Evolutionary conservation across 768 basidiomycete species (phyloP), one percentile per base, ranked within the genome.

Genomic region (Obba rivulosa): DNA sequence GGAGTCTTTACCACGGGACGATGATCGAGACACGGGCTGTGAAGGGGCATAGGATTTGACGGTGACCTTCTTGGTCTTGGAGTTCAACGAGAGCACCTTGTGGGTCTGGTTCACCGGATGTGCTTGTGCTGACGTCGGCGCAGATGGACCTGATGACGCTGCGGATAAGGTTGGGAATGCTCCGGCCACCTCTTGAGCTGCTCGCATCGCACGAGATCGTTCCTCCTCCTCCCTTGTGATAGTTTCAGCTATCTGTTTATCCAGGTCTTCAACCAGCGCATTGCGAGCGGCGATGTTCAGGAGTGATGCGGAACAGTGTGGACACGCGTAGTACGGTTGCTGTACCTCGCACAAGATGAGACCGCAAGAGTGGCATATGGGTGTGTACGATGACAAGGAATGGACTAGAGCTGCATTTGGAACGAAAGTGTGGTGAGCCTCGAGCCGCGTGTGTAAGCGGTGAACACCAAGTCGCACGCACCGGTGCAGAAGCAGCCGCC

Each of bases 401-500:
- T 87, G 85, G 18, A 67, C 64, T 41, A 80, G 69, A 2, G 83
- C 85, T 85, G 55, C 21, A 42, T 13, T 13, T 13, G 7, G 7
- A 31, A 31, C n/a, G n/a, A n/a, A n/a, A n/a, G n/a, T n/a, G 34
- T 66, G 28, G 13, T 31, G 28, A 31, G 28, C 28, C 28, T 13
- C 28, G 28, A 13, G 7, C 28, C 28, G 28, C 13, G 13, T 13
- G 28, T 13, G 28, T 13, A 31, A 31, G 5, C 28, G 13, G 28
- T 13, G 28, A 13, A 31, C 13, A 31, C 7, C 28, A 31, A 31
- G 28, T 13, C 13, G 5, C 28, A n/a, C n/a, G 25, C 45, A 80
- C 84, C 82, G 68, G 79, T 77, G 55, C 85, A 87, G 57, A 83
- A 87, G 57, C 85, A 87, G 0, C 84, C 83, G 3, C 80, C 78